A percentile compares a stretch with the other conserved stretches of the same genome.
Evolutionary conservation across 805 yeast genomes (phyloP).

Genomic region (Cyberlindnera sargentensis): DNA sequence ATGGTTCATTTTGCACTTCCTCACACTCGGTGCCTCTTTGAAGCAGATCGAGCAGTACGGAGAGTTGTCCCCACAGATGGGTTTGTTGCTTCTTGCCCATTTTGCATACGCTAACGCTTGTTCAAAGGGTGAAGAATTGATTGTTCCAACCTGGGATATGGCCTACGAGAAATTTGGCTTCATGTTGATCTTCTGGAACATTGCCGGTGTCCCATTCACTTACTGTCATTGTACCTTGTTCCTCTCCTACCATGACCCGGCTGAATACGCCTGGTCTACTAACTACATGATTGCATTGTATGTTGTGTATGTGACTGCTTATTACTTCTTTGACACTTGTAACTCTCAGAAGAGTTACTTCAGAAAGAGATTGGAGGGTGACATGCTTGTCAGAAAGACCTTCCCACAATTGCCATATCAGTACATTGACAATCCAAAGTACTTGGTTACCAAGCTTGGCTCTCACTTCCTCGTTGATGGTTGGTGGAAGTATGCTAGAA

Average conservation of each 20-base stretch:
- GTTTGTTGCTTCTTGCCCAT: slow-evolving; percentile 71
- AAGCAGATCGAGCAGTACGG: slow-evolving; percentile 83
- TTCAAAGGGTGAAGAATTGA: slow-evolving; percentile 94
- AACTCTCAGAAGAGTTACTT: slow-evolving; percentile 94
- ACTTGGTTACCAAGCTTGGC: slow-evolving; percentile 80
- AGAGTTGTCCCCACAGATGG: slow-evolving; percentile 66
- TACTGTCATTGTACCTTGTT: slow-evolving; percentile 90
- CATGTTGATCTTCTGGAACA: slow-evolving; percentile 97
- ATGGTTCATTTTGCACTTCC: slow-evolving; percentile 84
- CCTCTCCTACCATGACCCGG: slow-evolving; percentile 76
- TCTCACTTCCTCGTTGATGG: slow-evolving; percentile 84
- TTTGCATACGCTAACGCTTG: slow-evolving; percentile 96
- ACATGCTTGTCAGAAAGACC: slow-evolving; percentile 65
- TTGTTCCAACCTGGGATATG: slow-evolving; percentile 99
- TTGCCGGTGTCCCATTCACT: slow-evolving; percentile 98
- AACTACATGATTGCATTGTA: slow-evolving; percentile 52
- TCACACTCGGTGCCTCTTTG: slow-evolving; percentile 65
- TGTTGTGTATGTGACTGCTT: slow-evolving; percentile 54
- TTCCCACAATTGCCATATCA: slow-evolving; percentile 92
- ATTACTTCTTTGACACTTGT: slow-evolving; percentile 90
- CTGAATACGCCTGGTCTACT: slow-evolving; percentile 70
- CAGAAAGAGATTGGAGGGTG: slow-evolving; percentile 80
- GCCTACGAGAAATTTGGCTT: slow-evolving; percentile 99
- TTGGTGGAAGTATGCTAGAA: slow-evolving; percentile 91
- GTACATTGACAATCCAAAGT: slow-evolving; percentile 74